Base-by-base conservation (phyloP, 805 yeast genomes). In the Cyberlindnera xishuangbannaensis region DNA sequence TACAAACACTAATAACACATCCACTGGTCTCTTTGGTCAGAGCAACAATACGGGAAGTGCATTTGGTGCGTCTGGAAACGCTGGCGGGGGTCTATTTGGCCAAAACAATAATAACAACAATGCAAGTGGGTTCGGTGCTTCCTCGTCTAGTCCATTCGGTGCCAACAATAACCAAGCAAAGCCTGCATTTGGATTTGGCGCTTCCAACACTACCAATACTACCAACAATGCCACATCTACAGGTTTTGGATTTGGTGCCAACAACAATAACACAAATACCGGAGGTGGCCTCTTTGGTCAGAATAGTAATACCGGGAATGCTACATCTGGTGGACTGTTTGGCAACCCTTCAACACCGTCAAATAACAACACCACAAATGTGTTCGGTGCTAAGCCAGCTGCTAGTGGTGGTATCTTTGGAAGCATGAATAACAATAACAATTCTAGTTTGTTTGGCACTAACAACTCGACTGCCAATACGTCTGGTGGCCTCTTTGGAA, bases 11-110 rank as follows among this genome's bases (percentile, higher is more conserved):
- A 26, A 26, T 15, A 26, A 26, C n/a, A 24, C 8, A 8, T 13
- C 18, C n/a, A 65, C 68, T 12, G 70, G 72, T 4, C 49, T 69
- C 36, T 73, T 73, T 50, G 76, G 76, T 15, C 9, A 20, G 11
- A 37, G 31, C 27, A 27, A 30, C 16, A 29, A 31, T 14, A 29
- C 23, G 12, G 12, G 23, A 15, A 23, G 30, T 6, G 27, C 31
- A 19, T 40, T 40, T n/a, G 43, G 43, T 18, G 28, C 37, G 17
- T 25, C 32, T 47, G 32, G 29, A 28, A 40, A 42, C 44, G 16
- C 53, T 7, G 26, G 40, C 24, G n/a, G n/a, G n/a, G n/a, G n/a
- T n/a, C n/a, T n/a, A n/a, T 39, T 39, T 30, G 40, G 40, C 9
- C 12, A 9, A 9, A 20, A 20, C 23, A 20, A 20, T 12, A 20